Conservation (phyloP, 169 alveolate species). For the Babesia ovis region DNA sequence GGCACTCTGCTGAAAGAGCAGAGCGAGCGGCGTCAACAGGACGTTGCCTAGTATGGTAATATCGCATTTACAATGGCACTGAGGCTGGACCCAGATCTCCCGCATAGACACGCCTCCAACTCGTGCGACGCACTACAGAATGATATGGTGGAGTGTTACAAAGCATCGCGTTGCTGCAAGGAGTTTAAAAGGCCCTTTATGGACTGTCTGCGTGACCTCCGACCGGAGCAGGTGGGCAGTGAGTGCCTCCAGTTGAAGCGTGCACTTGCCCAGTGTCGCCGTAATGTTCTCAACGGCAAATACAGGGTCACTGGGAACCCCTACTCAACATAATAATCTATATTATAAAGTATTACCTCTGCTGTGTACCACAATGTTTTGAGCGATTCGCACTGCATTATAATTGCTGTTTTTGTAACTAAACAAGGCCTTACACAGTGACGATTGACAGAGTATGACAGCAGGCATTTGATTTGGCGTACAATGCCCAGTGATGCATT, state of each 20-base stretch:
- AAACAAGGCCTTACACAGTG: too few species aligned
- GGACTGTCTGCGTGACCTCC: conserved; percentile 75
- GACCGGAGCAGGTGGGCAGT: conserved; percentile 75
- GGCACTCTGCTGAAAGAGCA: conserved; percentile 3
- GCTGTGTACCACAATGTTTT: too few species aligned
- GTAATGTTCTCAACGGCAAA: conserved; percentile 77
- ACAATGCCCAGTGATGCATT: not conserved
- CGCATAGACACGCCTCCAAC: conserved; percentile 82
- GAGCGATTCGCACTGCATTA: too few species aligned
- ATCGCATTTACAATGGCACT: conserved; percentile 46
- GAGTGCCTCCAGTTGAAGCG: conserved; percentile 76
- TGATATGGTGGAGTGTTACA: conserved; percentile 80
- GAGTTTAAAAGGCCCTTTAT: conserved; percentile 66
- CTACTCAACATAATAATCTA: conserved; percentile 64
- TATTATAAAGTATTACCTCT: too few species aligned
- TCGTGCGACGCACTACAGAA: conserved; percentile 75
- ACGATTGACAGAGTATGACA: too few species aligned
- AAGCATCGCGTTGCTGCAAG: conserved; percentile 74
- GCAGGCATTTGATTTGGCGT: too few species aligned
- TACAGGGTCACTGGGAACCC: conserved; percentile 75
- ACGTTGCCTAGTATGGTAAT: not conserved
- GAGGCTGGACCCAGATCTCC: conserved; percentile 72
- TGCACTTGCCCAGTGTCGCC: conserved; percentile 81
- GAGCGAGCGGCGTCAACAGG: not conserved
- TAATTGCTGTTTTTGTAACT: too few species aligned